phyloP scores from a whole-genome alignment of 2,329 filamentous ascomycete genomes.

The Xylariaceae sp. region DNA sequence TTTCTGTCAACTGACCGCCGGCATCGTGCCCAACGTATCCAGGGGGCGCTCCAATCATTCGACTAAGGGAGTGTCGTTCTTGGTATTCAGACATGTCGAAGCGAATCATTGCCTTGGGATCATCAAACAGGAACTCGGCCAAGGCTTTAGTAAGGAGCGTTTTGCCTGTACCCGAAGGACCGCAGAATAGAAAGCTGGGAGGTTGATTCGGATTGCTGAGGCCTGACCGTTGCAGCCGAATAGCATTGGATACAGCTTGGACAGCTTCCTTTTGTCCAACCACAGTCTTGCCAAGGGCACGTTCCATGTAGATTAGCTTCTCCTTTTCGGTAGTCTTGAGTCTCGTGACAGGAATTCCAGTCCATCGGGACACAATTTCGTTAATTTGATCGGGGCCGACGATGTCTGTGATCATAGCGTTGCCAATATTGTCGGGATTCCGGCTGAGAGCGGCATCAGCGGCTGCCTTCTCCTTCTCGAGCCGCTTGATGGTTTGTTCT shows the following conservation, averaged over 20 bases:
- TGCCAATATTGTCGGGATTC: slow-evolving; percentile 44
- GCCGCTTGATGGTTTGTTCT: slow-evolving; percentile 67
- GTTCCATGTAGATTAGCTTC: slow-evolving; percentile 97
- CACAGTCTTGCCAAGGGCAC: slow-evolving; percentile 73
- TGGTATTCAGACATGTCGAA: slow-evolving; percentile 99
- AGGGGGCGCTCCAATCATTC: slow-evolving; percentile 96
- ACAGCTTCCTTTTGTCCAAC: slow-evolving; percentile 95
- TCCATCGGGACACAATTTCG: slow-evolving; percentile 95
- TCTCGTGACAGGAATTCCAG: slow-evolving; percentile 93
- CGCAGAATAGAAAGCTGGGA: slow-evolving; percentile 97
- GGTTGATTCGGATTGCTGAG: slow-evolving; percentile 94
- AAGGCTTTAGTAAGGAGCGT: slow-evolving; percentile 94
- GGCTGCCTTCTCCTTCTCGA: slow-evolving; percentile 74
- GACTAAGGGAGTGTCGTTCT: slow-evolving; percentile 87
- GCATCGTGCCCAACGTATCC: slow-evolving; percentile 96
- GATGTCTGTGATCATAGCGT: slow-evolving; percentile 80
- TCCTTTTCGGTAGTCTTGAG: slow-evolving; percentile 96
- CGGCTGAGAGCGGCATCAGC: slow-evolving; percentile 67
- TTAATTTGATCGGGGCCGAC: slow-evolving; percentile 98
- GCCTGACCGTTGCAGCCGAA: slow-evolving; percentile 88
- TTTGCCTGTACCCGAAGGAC: slow-evolving; percentile 96
- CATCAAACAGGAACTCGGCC: slow-evolving; percentile 96
- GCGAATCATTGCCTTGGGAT: slow-evolving; percentile 94
- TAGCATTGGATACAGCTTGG: slow-evolving; percentile 87
- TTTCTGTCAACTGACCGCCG: slow-evolving; percentile 92